Conservation (phyloP, 2,329 filamentous ascomycete genomes). For the Exophiala xenobiotica region DNA sequence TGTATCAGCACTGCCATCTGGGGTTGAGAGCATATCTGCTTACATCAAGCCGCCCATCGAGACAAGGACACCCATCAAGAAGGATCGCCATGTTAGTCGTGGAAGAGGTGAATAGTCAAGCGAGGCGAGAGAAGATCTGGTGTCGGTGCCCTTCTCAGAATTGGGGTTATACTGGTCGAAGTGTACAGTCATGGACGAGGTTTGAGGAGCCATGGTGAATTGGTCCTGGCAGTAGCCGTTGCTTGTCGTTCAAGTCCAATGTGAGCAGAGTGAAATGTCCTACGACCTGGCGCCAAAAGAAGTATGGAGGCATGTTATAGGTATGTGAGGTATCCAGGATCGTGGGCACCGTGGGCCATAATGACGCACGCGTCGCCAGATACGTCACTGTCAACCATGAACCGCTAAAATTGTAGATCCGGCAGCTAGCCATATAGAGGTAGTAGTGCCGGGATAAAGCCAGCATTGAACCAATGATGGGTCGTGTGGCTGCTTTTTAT, state of each 20-base stretch:
- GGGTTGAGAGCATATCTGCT: background rate
- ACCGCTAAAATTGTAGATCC: no score
- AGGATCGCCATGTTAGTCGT: conserved; percentile 37
- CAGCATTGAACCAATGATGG: no score
- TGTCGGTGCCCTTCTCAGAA: conserved; percentile 20
- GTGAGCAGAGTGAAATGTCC: background rate
- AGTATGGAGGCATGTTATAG: no score
- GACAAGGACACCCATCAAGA: conserved; percentile 43
- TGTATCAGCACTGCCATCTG: background rate
- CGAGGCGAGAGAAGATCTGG: conserved; percentile 16
- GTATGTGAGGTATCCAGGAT: no score
- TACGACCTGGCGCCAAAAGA: background rate
- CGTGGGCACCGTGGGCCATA: background rate
- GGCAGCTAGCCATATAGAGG: no score
- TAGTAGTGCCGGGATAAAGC: no score
- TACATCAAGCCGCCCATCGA: conserved; percentile 45
- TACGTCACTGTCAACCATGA: background rate
- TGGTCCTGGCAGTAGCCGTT: background rate
- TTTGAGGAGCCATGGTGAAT: conserved; percentile 1
- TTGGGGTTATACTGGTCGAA: conserved; percentile 26
- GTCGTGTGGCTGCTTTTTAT: no score
- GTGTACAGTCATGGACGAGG: conserved; percentile 5
- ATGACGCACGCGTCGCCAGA: background rate
- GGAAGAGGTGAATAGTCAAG: conserved; percentile 29
- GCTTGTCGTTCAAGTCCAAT: background rate